A percentile compares a stretch with the other conserved stretches of the same genome.
Evolutionary conservation across 192 early-diverging fungal genomes (phyloP).

Genomic region (Coemansia sp.): DNA sequence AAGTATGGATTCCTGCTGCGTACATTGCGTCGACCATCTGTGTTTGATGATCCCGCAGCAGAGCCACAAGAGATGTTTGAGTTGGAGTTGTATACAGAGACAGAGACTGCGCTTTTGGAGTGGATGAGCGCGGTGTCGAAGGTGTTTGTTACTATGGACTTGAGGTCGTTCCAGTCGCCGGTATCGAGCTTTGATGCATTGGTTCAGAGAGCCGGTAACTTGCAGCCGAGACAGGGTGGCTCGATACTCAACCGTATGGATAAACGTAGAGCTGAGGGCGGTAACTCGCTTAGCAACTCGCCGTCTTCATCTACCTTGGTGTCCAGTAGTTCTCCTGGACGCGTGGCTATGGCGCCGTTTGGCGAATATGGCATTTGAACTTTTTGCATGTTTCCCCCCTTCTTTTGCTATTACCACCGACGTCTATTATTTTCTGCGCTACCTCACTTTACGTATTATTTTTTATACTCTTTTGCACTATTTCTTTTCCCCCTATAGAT

Average conservation of each 20-base stretch:
- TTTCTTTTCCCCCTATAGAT: constrained; percentile 9
- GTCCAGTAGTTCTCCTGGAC: constrained; percentile 14
- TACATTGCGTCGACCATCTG: constrained; percentile 42
- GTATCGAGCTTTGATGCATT: constrained; percentile 54
- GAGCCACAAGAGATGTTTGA: constrained; percentile 37
- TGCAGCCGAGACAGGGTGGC: constrained; percentile 23
- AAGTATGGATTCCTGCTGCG: constrained; percentile 43
- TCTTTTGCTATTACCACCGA: neutral
- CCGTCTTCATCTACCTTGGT: constrained; percentile 39
- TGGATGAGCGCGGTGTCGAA: constrained; percentile 50
- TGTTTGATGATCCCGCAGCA: constrained; percentile 38
- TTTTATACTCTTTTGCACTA: neutral
- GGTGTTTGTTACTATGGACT: constrained; percentile 53
- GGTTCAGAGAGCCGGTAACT: constrained; percentile 41
- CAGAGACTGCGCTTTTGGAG: constrained; percentile 30
- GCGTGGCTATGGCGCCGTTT: constrained; percentile 35
- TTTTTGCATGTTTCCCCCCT: neutral
- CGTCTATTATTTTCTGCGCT: neutral
- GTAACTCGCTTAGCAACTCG: constrained; percentile 13
- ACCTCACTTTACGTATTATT: neutral
- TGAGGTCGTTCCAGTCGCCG: constrained; percentile 53
- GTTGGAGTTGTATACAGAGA: constrained; percentile 51
- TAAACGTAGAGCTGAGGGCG: constrained; percentile 17
- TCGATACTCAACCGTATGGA: constrained; percentile 50
- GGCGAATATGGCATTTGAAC: constrained; percentile 14